Conservation (phyloP, 176 grass and related monocot genomes). For the Thalia dealbata region DNA sequence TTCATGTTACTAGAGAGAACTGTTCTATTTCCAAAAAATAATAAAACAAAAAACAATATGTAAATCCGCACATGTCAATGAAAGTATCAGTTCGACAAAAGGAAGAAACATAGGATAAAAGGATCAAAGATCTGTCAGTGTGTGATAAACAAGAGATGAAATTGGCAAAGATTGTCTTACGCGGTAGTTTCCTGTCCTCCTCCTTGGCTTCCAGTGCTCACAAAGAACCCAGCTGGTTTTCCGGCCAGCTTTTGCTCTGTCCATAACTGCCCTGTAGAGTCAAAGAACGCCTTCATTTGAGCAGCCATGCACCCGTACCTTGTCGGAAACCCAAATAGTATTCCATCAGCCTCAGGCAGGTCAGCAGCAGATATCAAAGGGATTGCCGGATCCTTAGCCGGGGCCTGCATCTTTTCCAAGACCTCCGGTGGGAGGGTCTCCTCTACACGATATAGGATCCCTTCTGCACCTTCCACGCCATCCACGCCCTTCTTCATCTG, state of each 20-base stretch:
- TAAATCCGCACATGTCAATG: too few relatives aligned
- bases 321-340: conserved; percentile 20
- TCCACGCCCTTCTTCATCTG: conserved; percentile 18
- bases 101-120: background rate
- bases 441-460: conserved; percentile 10
- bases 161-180: background rate
- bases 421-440: conserved; percentile 14
- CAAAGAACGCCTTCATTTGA: conserved; percentile 23
- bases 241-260: conserved; percentile 9
- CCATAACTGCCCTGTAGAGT: conserved; percentile 12
- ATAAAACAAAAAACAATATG: too few relatives aligned
- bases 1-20: too few relatives aligned
- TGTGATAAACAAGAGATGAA: background rate
- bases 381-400: conserved; percentile 5
- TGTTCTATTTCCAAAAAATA: too few relatives aligned
- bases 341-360: conserved; percentile 10
- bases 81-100: too few relatives aligned
- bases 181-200: conserved; percentile 21
- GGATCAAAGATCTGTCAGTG: background rate
- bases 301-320: conserved; percentile 19
- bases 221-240: conserved; percentile 20
- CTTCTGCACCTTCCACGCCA: conserved; percentile 4
- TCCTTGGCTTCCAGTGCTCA: conserved; percentile 18
- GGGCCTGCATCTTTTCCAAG: conserved; percentile 19
- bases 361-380: conserved; percentile 9